Base-by-base conservation (phyloP, 2,329 filamentous ascomycete species). In the Chrysoporthe puriensis region DNA sequence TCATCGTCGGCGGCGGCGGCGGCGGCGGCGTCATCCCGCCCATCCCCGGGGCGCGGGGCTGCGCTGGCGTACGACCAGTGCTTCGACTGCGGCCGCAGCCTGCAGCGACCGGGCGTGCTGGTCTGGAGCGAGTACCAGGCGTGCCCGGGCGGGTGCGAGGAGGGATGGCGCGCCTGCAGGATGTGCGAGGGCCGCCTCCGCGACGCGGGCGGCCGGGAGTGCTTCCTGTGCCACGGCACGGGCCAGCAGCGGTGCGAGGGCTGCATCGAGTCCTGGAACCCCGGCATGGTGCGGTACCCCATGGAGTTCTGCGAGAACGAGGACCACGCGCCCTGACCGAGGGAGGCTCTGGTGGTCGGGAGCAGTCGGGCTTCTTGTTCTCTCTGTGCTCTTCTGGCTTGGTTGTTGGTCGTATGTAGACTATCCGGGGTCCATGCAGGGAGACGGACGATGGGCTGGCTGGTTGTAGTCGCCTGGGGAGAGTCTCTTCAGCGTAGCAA, bases 101-200 rank as follows among this genome's bases (percentile, higher is more conserved):
- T 40, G 14, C 54, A 57, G 8, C 3, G 9, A 14, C 32, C 54
- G 14, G 34, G 34, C 14, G 54, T 57, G 14, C 2, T 40, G 34
- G 32, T 16, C 6, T 57, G 54, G 54, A 57, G 34, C 34, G 6
- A n/a, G 16, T 57, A 40, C 6, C 8, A n/a, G 54, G 21, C 1
- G 14, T 57, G 54, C 34, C 32, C 54, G 21, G n/a, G 40, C 54
- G 34, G 34, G 54, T 57, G 54, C 54, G 32, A 40, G 54, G 54
- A 40, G 32, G 54, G 54, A 13, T 57, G 54, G 54, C 54, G n/a
- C 54, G 9, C 9, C 5, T 57, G 54, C 34, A 40, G 18, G 32
- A 16, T 16, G 32, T 57, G 54, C 54, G 34, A 9, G 14, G 34
- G 54, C 54, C 18, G 54, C 54, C 34, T 14, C 2, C 3, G 32